Evolutionary conservation across 805 yeast genomes (phyloP).

Genomic region (Saccharomycopsis sp.): DNA sequence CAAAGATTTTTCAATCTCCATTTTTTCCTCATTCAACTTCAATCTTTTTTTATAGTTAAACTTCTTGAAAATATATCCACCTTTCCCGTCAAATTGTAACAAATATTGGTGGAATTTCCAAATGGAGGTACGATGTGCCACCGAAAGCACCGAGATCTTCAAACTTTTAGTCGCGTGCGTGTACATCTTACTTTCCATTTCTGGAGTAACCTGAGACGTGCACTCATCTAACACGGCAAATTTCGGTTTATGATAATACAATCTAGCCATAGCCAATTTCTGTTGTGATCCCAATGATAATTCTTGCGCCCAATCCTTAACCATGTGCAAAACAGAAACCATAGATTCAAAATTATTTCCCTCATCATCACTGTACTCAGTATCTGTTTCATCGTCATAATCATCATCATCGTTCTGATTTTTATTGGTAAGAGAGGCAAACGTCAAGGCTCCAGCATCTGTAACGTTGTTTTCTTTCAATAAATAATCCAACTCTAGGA

Average conservation of each 20-base stretch:
- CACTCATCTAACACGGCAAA: slow-evolving; percentile 96
- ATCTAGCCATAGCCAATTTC: slow-evolving; percentile 84
- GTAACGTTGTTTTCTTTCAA: slow-evolving; percentile 33
- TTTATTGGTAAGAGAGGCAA: slow-evolving; percentile 14
- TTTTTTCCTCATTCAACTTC: slow-evolving; percentile 69
- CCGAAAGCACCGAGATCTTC: slow-evolving; percentile 79
- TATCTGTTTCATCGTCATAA: not conserved
- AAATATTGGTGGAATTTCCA: slow-evolving; percentile 88
- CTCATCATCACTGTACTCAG: slow-evolving; percentile 3
- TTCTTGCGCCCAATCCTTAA: slow-evolving; percentile 83
- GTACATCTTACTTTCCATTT: slow-evolving; percentile 86
- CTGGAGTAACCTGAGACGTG: slow-evolving; percentile 88
- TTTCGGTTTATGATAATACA: slow-evolving; percentile 84
- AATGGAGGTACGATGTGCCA: slow-evolving; percentile 84
- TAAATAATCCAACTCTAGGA: slow-evolving; percentile 55
- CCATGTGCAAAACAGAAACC: slow-evolving; percentile 30
- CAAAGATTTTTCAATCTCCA: slow-evolving; percentile 58
- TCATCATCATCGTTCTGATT: slow-evolving; percentile 9
- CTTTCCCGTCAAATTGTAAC: slow-evolving; percentile 81
- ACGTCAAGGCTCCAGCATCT: slow-evolving; percentile 30
- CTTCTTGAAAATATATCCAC: slow-evolving; percentile 53
- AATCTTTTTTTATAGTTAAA: slow-evolving; percentile 72
- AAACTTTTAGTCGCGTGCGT: slow-evolving; percentile 62
- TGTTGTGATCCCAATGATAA: slow-evolving; percentile 90
- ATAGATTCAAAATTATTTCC: slow-evolving; percentile 10